These are phyloP conservation scores for Stagonosporopsis chrysanthemi DNA, from an alignment of 2,329 filamentous ascomycete species.

Conservation along the genomic window DNA sequence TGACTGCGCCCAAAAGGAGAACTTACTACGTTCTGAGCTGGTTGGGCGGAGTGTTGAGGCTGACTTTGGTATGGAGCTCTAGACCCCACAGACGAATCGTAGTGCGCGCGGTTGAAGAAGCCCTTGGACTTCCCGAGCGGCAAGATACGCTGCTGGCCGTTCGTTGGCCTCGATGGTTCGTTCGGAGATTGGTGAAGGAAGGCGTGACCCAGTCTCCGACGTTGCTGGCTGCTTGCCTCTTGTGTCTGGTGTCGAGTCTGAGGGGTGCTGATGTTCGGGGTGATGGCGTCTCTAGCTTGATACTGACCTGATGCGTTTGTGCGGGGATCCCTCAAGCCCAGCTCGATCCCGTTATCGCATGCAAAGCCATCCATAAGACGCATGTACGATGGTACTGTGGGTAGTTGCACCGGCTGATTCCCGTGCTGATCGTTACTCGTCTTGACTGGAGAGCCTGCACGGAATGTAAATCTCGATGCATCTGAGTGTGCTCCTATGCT, in stretches of 20 bases:
- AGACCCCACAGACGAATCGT: conserved; percentile 3
- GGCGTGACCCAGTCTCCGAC: conserved; percentile 26
- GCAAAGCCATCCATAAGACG: conserved; percentile 42
- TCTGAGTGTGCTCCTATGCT: conserved; percentile 16
- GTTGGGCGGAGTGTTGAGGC: conserved; percentile 18
- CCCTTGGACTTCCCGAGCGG: conserved; percentile 6
- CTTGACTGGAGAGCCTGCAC: conserved; percentile 28
- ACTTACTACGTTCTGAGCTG: conserved; percentile 48
- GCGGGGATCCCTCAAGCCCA: conserved; percentile 42
- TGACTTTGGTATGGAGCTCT: not conserved
- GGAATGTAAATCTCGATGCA: conserved; percentile 28
- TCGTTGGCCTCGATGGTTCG: conserved; percentile 4
- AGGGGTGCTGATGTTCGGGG: conserved; percentile 10
- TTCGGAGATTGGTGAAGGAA: conserved; percentile 30
- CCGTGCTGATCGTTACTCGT: not conserved
- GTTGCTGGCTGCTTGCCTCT: conserved; percentile 5
- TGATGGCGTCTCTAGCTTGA: not conserved
- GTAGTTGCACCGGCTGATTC: conserved; percentile 19
- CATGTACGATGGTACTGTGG: conserved; percentile 40
- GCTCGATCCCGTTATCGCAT: conserved; percentile 29
- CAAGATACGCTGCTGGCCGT: not conserved
- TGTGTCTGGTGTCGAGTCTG: not conserved
- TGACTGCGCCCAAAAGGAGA: conserved; percentile 48
- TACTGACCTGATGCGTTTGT: not conserved
- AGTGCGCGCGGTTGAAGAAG: conserved; percentile 14